Evolutionary conservation across 2,329 filamentous ascomycete species (phyloP).

Genomic region (Colletotrichum chlorophyti): DNA sequence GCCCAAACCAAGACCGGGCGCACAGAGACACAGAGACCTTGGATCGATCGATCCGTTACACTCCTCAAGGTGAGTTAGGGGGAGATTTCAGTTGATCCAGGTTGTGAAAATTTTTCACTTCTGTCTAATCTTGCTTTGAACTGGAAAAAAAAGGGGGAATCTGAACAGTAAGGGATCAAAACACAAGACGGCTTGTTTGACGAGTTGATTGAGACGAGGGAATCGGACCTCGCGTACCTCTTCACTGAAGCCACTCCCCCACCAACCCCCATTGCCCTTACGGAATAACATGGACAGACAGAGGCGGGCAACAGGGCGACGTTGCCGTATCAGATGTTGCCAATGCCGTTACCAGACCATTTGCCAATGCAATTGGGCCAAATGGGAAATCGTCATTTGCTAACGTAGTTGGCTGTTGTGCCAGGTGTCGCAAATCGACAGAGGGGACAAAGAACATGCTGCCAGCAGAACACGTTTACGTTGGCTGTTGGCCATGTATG

Average conservation of each 20-base stretch:
- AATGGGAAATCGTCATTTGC: neutral
- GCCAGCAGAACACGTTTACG: no score
- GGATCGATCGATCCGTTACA: conserved; percentile 17
- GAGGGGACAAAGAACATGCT: neutral
- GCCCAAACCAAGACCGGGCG: conserved; percentile 11
- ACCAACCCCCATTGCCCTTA: neutral
- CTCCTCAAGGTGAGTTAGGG: neutral
- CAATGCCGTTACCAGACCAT: neutral
- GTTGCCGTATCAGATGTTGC: neutral
- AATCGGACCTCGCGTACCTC: neutral
- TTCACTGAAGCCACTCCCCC: conserved; percentile 11
- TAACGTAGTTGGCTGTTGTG: neutral
- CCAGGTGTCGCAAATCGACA: neutral
- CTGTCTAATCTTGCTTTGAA: neutral
- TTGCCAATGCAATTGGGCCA: neutral
- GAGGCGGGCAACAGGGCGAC: neutral
- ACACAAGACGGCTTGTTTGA: conserved; percentile 18
- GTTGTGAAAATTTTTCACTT: neutral
- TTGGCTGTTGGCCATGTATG: no score
- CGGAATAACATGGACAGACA: neutral
- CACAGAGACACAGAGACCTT: neutral
- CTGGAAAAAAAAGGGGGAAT: neutral
- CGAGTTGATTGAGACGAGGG: conserved; percentile 4
- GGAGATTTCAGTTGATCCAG: neutral
- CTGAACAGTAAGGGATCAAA: conserved; percentile 6